Conservation (phyloP, 2,329 filamentous ascomycete species). For the Talaromyces sp. region DNA sequence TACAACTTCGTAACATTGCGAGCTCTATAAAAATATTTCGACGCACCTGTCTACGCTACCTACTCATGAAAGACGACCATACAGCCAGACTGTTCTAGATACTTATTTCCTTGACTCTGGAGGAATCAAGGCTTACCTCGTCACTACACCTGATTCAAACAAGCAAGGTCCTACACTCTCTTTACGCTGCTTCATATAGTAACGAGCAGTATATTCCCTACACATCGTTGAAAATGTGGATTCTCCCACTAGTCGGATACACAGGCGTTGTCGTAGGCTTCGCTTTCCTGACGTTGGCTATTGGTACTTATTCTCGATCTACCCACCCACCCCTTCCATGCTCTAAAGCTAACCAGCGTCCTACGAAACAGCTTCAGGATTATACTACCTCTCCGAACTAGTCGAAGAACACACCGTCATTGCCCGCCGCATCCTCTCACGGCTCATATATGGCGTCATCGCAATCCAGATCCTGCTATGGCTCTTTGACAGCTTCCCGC, state of each 20-base stretch:
- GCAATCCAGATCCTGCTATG: conserved; percentile 69
- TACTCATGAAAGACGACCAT: not conserved
- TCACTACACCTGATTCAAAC: not conserved
- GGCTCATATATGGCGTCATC: conserved; percentile 80
- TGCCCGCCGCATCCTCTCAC: conserved; percentile 79
- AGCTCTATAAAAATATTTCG: not conserved
- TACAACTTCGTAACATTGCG: not conserved
- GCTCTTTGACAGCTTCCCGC: conserved; percentile 80
- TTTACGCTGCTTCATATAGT: not conserved
- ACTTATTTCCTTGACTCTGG: not conserved
- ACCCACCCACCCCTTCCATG: conserved; percentile 2
- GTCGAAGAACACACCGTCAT: conserved; percentile 97
- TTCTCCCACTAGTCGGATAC: conserved; percentile 88
- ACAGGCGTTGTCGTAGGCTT: conserved; percentile 84
- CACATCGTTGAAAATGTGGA: conserved; percentile 68
- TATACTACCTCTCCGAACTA: conserved; percentile 97
- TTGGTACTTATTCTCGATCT: conserved; percentile 56
- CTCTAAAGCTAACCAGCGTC: not conserved
- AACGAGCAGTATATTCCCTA: not conserved
- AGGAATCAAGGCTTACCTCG: not conserved
- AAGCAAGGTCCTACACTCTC: not conserved
- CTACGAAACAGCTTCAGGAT: conserved; percentile 68
- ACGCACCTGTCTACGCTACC: not conserved
- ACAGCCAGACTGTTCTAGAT: not conserved
- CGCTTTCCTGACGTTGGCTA: conserved; percentile 88